Evolutionary conservation across 495 filamentous ascomycete genomes (phyloP).

Genomic region (Collariella sp.): DNA sequence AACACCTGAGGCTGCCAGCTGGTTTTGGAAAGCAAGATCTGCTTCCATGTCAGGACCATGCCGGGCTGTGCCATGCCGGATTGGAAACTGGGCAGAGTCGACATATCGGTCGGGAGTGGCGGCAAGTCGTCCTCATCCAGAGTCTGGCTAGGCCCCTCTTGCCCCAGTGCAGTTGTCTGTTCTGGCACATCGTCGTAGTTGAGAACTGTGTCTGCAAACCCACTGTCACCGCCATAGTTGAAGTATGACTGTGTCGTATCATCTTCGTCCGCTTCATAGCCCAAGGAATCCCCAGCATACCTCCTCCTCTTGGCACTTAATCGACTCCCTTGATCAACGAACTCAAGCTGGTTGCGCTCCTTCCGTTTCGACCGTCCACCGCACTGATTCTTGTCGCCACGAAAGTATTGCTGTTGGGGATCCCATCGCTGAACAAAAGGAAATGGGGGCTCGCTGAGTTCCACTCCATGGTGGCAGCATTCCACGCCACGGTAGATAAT

Average conservation of each 20-base stretch:
- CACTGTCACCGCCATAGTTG: constrained; percentile 43
- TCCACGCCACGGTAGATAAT: constrained; percentile 70
- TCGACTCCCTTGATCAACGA: constrained; percentile 24
- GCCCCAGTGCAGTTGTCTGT: constrained; percentile 9
- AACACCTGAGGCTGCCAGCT: constrained; percentile 69
- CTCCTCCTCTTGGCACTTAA: constrained; percentile 43
- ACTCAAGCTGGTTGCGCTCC: constrained; percentile 31
- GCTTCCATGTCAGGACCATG: constrained; percentile 72
- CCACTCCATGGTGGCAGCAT: constrained; percentile 65
- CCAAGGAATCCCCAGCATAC: constrained; percentile 28
- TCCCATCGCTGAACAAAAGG: constrained; percentile 90
- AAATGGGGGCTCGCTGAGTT: constrained; percentile 73
- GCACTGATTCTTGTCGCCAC: constrained; percentile 28
- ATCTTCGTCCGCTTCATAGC: constrained; percentile 21
- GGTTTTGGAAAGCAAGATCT: constrained; percentile 60
- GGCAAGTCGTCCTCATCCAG: constrained; percentile 54
- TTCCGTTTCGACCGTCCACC: constrained; percentile 33
- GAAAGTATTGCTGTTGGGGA: constrained; percentile 49
- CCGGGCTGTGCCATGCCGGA: constrained; percentile 48
- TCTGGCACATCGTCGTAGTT: constrained; percentile 46
- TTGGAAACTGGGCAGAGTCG: constrained; percentile 45
- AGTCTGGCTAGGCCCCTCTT: constrained; percentile 23
- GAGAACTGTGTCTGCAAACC: constrained; percentile 31
- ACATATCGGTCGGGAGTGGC: constrained; percentile 53
- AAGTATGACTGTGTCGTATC: constrained; percentile 9